Percentiles rank a stretch among this genome's conserved stretches.
Evolutionary conservation across 106 monocot genomes (phyloP).

Genomic region (Acanthochlamys bracteata): DNA sequence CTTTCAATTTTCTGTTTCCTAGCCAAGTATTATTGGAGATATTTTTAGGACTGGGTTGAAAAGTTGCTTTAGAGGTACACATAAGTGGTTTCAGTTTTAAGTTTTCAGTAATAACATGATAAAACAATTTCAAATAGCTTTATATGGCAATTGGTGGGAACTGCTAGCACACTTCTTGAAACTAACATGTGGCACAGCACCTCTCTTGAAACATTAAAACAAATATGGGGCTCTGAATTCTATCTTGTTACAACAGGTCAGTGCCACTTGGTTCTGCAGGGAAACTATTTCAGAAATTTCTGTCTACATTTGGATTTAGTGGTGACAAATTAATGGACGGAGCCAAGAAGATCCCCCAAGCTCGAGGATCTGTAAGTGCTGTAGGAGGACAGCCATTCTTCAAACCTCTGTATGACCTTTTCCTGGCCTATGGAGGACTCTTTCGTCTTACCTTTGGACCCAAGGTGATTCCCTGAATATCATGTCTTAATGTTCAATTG

Average conservation of each 20-base stretch:
- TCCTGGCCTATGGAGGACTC: slow-evolving; percentile 78
- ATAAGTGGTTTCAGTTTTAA: too few relatives aligned
- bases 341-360: slow-evolving; percentile 53
- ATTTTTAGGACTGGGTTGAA: too few relatives aligned
- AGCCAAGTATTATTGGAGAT: too few relatives aligned
- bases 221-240: neutral
- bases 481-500: neutral
- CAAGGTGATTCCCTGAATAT: slow-evolving; percentile 38
- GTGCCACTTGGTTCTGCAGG: slow-evolving; percentile 26
- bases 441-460: slow-evolving; percentile 93
- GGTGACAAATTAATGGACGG: neutral
- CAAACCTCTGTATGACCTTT: slow-evolving; percentile 81
- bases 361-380: slow-evolving; percentile 47
- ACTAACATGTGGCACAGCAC: too few relatives aligned
- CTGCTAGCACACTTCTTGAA: too few relatives aligned
- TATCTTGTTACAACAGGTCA: neutral
- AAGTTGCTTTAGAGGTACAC: too few relatives aligned
- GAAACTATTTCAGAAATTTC: slow-evolving; percentile 23
- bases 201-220: too few relatives aligned
- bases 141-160: too few relatives aligned
- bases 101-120: too few relatives aligned
- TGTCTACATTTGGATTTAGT: slow-evolving; percentile 13
- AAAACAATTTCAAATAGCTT: too few relatives aligned
- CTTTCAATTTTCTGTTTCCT: too few relatives aligned
- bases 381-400: slow-evolving; percentile 70